Evolutionary conservation across 768 basidiomycete genomes (phyloP), one percentile per base, ranked within the genome.

Genomic region (Mycena metata): DNA sequence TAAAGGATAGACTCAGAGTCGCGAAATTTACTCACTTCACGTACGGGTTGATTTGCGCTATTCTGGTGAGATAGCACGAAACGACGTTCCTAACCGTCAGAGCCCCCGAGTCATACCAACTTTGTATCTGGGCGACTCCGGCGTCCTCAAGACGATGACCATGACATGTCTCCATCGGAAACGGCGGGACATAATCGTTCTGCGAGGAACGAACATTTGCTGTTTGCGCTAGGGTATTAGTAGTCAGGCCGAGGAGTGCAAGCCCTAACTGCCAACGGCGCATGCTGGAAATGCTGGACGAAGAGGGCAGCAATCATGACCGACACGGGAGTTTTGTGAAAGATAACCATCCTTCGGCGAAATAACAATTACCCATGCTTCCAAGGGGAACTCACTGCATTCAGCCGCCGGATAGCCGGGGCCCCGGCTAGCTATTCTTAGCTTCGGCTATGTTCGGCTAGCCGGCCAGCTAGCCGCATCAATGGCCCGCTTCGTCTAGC

Each of bases 81-180:
- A 69, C 71, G 15, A 72, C 61, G 16, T 66, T 43, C 2, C 71
- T 64, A 8, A 69, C 58, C 15, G 67, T 72, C 43, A 72, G 41
- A 3, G 49, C 52, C 11, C 68, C 60, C 16, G 36, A 10, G 46
- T 62, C 55, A 33, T 66, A 67, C 71, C 71, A 72, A 15, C 42
- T 55, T 30, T 66, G 67, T 11, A 72, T 67, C 58, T 69, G 67
- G 13, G 60, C 71, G 17, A 72, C 59, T 8, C 46, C 58, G 1
- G 71, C 71, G 33, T 72, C 71, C 49, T 72, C 71, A 2, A 72
- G 68, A 35, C n/a, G 59, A 36, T 46, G 68, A 10, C 71, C 71
- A 36, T 72, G 60, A 43, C 71, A 72, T 8, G 42, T 36, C 12
- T 24, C 43, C 71, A 72, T 72, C 4, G 71, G 71, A 42, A 72